A percentile compares a stretch with the other conserved stretches of the same genome.
These are phyloP conservation scores for Castanopsis chinensis DNA, from an alignment of 306 rosid genomes.

Conservation along the genomic window DNA sequence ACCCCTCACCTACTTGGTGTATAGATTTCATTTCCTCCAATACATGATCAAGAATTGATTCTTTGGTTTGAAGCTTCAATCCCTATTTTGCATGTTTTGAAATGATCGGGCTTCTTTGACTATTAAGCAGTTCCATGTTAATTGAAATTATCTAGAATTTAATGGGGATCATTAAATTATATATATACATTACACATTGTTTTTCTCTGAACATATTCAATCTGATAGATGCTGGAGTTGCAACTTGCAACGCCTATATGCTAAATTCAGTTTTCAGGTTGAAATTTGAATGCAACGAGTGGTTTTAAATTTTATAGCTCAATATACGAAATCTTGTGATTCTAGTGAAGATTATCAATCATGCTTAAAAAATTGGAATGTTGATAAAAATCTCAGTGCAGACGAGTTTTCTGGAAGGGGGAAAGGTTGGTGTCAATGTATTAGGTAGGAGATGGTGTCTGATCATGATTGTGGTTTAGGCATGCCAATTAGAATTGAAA, in stretches of 20 bases:
- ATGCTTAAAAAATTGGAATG: no score
- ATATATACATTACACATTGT: not conserved
- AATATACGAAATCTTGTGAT: no score
- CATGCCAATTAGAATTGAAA: no score
- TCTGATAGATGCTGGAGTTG: constrained; percentile 8
- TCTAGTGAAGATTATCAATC: no score
- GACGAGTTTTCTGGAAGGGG: no score
- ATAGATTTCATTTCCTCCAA: constrained; percentile 54
- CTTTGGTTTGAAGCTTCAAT: constrained; percentile 45
- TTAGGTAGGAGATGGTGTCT: no score
- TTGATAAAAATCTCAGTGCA: no score
- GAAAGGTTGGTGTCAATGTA: no score
- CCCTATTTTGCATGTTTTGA: constrained; percentile 27
- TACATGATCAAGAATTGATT: constrained; percentile 45
- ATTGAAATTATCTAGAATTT: not conserved
- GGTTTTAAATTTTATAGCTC: no score
- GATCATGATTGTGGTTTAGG: no score
- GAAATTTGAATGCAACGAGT: no score
- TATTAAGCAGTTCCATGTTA: constrained; percentile 18
- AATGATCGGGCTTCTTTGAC: constrained; percentile 18
- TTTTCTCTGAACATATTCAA: not conserved
- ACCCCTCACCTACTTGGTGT: constrained; percentile 38
- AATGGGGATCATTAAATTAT: not conserved
- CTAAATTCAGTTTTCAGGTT: not conserved
- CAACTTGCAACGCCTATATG: not conserved